Conservation (phyloP, 768 basidiomycete species). For the Rubroboletus satanas region DNA sequence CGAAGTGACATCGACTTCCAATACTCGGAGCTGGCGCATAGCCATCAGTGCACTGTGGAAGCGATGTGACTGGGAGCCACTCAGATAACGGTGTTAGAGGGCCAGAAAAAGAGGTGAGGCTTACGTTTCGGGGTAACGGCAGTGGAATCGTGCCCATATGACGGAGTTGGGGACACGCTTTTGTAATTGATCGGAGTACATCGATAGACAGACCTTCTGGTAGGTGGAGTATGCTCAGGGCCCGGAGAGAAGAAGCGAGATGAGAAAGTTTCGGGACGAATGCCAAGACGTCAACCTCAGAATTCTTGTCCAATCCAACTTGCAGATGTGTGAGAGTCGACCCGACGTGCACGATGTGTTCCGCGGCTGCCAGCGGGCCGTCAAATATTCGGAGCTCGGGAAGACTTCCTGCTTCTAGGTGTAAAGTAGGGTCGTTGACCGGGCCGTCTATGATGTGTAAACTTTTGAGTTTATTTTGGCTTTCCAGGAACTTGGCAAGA, state of each 20-base stretch:
- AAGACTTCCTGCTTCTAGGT: conserved; percentile 34
- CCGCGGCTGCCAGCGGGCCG: conserved; percentile 40
- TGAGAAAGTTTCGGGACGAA: conserved; percentile 33
- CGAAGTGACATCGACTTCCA: conserved; percentile 37
- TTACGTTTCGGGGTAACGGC: conserved; percentile 36
- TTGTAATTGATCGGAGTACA: conserved; percentile 32
- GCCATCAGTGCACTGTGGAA: conserved; percentile 34
- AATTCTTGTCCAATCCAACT: conserved; percentile 38
- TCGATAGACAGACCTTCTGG: conserved; percentile 32
- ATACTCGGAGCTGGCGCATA: conserved; percentile 31
- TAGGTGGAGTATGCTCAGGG: conserved; percentile 35
- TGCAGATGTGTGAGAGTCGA: conserved; percentile 46
- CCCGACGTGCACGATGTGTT: conserved; percentile 34
- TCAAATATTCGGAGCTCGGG: conserved; percentile 44
- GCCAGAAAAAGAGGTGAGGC: conserved; percentile 10
- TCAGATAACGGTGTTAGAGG: conserved; percentile 20
- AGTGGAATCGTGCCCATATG: conserved; percentile 38
- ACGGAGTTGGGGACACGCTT: conserved; percentile 33
- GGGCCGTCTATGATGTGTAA: conserved; percentile 34
- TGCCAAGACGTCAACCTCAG: conserved; percentile 26
- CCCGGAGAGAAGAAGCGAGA: conserved; percentile 32
- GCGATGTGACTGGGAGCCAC: conserved; percentile 27
- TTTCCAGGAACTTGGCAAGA: conserved; percentile 46
- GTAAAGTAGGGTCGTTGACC: conserved; percentile 17
- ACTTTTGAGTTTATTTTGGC: conserved; percentile 40